Conservation (phyloP, 768 basidiomycete species). For the Holtermanniella nyarrowii region DNA sequence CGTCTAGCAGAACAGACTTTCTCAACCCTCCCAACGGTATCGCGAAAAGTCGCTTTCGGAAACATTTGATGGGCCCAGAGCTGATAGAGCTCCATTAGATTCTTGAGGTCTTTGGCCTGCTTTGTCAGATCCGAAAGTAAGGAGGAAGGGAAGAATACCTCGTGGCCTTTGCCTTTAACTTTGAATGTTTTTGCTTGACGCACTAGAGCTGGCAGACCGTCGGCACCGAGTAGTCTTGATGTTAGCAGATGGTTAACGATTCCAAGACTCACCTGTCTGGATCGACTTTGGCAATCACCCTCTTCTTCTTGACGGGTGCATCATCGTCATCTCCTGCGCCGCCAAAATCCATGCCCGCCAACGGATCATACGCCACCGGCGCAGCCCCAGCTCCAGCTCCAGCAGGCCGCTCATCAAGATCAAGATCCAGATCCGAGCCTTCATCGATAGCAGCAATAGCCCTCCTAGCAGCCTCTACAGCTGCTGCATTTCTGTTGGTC, state of each 20-base stretch:
- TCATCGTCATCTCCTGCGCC: constrained; percentile 29
- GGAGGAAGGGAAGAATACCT: constrained; percentile 48
- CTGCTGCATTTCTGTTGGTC: background rate
- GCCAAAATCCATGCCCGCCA: constrained; percentile 1
- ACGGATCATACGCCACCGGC: constrained; percentile 6
- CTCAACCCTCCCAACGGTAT: constrained; percentile 77
- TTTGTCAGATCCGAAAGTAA: constrained; percentile 1
- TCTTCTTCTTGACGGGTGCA: constrained; percentile 44
- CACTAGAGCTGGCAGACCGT: constrained; percentile 72
- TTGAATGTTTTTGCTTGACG: constrained; percentile 67
- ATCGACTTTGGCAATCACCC: constrained; percentile 56
- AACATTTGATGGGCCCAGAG: constrained; percentile 92
- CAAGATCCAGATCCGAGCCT: background rate
- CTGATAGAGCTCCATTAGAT: constrained; percentile 74
- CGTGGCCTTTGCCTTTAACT: constrained; percentile 80
- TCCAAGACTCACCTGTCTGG: constrained; percentile 48
- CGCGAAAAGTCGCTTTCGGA: constrained; percentile 75
- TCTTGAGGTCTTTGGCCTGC: constrained; percentile 72
- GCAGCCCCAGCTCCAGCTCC: background rate
- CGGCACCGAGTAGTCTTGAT: constrained; percentile 53
- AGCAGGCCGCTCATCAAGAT: no score
- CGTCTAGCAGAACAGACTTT: constrained; percentile 74
- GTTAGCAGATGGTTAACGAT: background rate
- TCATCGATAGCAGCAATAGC: constrained; percentile 5
- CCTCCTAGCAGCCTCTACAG: background rate